phyloP scores from a whole-genome alignment of 2,329 filamentous ascomycete genomes.

The Lachnellula arida region DNA sequence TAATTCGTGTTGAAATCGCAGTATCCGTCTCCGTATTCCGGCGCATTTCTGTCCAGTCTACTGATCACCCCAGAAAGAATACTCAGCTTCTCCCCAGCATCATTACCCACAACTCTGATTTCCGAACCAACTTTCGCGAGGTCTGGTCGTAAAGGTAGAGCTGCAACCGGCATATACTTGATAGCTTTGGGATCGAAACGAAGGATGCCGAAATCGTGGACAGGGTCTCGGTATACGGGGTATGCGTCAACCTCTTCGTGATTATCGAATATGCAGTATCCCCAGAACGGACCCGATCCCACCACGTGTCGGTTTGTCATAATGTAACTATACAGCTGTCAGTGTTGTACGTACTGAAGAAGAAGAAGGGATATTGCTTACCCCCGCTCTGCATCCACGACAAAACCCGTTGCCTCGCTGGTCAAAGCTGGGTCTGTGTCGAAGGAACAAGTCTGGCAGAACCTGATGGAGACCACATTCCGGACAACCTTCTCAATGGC shows the following conservation, averaged over 20 bases:
- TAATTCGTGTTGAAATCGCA: conserved; percentile 96
- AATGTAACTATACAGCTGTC: conserved; percentile 55
- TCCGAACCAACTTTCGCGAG: conserved; percentile 86
- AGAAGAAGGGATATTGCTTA: conserved; percentile 27
- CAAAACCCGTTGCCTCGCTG: conserved; percentile 95
- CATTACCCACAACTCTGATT: conserved; percentile 96
- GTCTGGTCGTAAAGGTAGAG: conserved; percentile 77
- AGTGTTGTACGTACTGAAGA: conserved; percentile 14
- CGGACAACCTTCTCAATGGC: conserved; percentile 92
- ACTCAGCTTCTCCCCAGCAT: conserved; percentile 96
- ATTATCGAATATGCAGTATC: conserved; percentile 97
- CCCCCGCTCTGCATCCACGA: conserved; percentile 90
- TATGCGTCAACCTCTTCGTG: conserved; percentile 95
- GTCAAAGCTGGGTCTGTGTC: conserved; percentile 93
- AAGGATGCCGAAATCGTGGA: conserved; percentile 97
- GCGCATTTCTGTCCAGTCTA: conserved; percentile 90
- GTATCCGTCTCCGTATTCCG: conserved; percentile 96
- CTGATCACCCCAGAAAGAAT: conserved; percentile 97
- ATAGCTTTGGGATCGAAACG: conserved; percentile 94
- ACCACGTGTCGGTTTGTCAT: conserved; percentile 91
- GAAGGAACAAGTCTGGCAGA: conserved; percentile 96
- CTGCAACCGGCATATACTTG: conserved; percentile 90
- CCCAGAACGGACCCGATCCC: conserved; percentile 93
- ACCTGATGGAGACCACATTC: conserved; percentile 97
- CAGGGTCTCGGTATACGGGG: conserved; percentile 94